phyloP scores from a whole-genome alignment of 163 green algal species.

The Scenedesmus sp. region DNA sequence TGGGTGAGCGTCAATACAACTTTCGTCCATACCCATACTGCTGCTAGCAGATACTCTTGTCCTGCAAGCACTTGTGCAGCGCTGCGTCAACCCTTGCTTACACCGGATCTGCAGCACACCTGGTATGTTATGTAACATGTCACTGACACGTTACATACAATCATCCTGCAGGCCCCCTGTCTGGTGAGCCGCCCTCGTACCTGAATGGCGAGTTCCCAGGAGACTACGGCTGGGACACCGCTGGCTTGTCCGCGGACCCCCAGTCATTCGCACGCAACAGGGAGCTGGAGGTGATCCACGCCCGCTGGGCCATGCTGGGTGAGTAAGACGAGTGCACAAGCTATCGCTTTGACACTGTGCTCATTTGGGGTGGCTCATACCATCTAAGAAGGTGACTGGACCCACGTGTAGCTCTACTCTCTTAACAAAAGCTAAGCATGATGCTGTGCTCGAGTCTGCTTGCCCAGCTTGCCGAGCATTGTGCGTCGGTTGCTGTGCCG shows the following conservation, averaged over 20 bases:
- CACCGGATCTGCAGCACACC: not conserved
- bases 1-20: conserved; percentile 51
- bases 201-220: conserved; percentile 84
- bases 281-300: conserved; percentile 85
- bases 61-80: not conserved
- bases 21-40: not conserved
- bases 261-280: conserved; percentile 78
- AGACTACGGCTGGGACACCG: conserved; percentile 94
- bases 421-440: no score
- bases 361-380: no score
- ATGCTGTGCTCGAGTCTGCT: no score
- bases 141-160: not conserved
- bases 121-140: not conserved
- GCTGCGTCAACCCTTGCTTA: not conserved
- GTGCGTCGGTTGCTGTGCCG: not conserved
- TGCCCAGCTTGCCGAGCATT: not conserved
- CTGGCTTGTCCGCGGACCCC: conserved; percentile 86
- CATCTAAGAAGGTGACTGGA: no score
- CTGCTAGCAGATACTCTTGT: not conserved
- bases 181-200: conserved; percentile 67
- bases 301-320: conserved; percentile 71
- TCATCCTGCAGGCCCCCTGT: conserved; percentile 55
- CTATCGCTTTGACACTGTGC: no score
- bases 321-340: no score
- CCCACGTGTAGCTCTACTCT: no score